Evolutionary conservation across 2,329 filamentous ascomycete species (phyloP).

Genomic region (Akanthomyces muscarius): DNA sequence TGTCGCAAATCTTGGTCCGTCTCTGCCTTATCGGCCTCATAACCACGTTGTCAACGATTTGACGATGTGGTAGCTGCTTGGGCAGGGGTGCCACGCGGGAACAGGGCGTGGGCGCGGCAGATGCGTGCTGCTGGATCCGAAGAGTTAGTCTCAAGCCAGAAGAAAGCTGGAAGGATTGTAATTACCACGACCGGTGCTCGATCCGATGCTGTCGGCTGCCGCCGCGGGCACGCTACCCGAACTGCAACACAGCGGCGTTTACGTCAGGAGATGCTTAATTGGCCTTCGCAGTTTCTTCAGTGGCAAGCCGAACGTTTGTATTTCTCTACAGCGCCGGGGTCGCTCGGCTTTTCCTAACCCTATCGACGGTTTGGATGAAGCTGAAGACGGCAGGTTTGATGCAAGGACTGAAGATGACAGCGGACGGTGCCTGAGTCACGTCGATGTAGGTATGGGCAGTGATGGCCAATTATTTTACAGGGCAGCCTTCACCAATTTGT

Average conservation of each 20-base stretch:
- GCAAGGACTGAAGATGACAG: too few species aligned
- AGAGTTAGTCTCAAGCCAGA: background rate
- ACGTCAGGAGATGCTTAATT: background rate
- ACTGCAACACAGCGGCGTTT: background rate
- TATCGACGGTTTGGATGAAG: background rate
- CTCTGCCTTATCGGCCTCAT: background rate
- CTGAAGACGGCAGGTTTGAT: background rate
- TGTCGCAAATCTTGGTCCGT: background rate
- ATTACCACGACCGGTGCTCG: background rate
- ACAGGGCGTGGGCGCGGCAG: background rate
- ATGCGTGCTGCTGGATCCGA: background rate
- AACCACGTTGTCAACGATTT: background rate
- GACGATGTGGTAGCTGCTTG: background rate
- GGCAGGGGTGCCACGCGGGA: background rate
- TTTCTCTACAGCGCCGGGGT: background rate
- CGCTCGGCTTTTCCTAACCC: background rate
- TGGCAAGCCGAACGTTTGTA: background rate
- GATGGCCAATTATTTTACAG: background rate
- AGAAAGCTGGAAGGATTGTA: background rate
- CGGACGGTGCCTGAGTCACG: too few species aligned
- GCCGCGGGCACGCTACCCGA: background rate
- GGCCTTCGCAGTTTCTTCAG: too few species aligned
- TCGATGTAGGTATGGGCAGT: too few species aligned
- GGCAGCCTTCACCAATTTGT: background rate
- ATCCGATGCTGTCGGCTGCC: constrained; percentile 1